phyloP scores from a whole-genome alignment of 1,284 basidiomycete genomes.

The Puccinia hordei region DNA sequence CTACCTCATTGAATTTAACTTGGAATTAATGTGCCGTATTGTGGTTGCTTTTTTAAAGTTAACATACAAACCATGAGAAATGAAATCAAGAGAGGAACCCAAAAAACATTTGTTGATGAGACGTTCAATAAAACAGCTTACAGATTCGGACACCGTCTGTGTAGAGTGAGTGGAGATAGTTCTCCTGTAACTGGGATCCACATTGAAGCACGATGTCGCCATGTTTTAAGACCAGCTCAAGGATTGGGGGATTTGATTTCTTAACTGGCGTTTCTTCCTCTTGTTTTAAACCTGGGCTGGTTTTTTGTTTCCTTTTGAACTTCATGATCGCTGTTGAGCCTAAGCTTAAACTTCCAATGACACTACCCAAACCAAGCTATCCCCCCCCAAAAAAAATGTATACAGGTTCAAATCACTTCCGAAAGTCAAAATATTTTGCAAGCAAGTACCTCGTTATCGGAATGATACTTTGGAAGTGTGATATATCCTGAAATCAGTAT shows the following conservation, averaged over 20 bases:
- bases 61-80: background rate
- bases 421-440: background rate
- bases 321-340: constrained; percentile 42
- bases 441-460: constrained; percentile 39
- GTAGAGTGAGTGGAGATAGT: constrained; percentile 20
- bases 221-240: constrained; percentile 33
- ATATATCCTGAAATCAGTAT: background rate
- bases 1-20: background rate
- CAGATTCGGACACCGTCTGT: constrained; percentile 47
- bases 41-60: background rate
- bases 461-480: constrained; percentile 32
- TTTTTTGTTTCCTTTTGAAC: constrained; percentile 38
- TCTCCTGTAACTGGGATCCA: constrained; percentile 21
- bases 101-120: too few relatives aligned
- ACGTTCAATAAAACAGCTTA: constrained; percentile 17
- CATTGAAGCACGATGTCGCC: constrained; percentile 46
- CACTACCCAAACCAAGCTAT: constrained; percentile 22
- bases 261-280: background rate
- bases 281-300: background rate
- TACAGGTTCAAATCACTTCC: too few relatives aligned
- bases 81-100: background rate
- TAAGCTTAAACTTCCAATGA: constrained; percentile 42
- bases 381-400: background rate
- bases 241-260: background rate
- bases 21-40: background rate